Evolutionary conservation across 306 rosid species (phyloP), one percentile per base, ranked within the genome.

Genomic region (Cicer yamashitae): DNA sequence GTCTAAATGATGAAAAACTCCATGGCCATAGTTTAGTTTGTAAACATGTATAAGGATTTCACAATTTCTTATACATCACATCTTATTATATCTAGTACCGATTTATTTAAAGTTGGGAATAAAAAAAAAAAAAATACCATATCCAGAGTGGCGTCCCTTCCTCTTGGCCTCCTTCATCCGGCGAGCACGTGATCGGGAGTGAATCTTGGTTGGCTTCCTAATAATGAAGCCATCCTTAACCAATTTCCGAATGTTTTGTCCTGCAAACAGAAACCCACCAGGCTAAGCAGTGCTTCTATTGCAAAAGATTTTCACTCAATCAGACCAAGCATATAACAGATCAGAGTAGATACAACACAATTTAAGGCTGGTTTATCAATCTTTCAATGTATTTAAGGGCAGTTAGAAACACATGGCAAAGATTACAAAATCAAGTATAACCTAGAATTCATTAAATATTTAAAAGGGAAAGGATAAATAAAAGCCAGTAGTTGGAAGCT

Each of bases 161-260:
- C 86, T 74, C 81, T 83, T 83, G 15, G 87, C 84, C 71, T 83
- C 87, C 76, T 83, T 83, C 87, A 83, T 83, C 77, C 84, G 48
- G 3, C 82, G 81, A 20, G 87, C 87, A 2, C 87, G 79, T 3
- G 87, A 83, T 2, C 87, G 62, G 18, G 84, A 83, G 73, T 79
- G 87, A 79, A 83, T 83, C 82, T 83, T 83, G 20, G 87, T 83
- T 11, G 84, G 87, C 82, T 83, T 83, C 73, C 87, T 79, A 61
- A 83, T 83, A 18, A 54, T 54, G 20, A 54, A 54, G 2, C 61
- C 61, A 18, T 54, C 61, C 37, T 54, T 54, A 18, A 48, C 86
- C 59, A 83, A 53, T 67, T 83, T 83, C 64, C 87, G 57, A 39
- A 83, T 79, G 69, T 79, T 83, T 59, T 79, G 87, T n/a, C 82